A percentile compares a stretch with the other conserved stretches of the same genome.
phyloP scores from a whole-genome alignment of 2,329 filamentous ascomycete species.

The Fusarium floridanum region DNA sequence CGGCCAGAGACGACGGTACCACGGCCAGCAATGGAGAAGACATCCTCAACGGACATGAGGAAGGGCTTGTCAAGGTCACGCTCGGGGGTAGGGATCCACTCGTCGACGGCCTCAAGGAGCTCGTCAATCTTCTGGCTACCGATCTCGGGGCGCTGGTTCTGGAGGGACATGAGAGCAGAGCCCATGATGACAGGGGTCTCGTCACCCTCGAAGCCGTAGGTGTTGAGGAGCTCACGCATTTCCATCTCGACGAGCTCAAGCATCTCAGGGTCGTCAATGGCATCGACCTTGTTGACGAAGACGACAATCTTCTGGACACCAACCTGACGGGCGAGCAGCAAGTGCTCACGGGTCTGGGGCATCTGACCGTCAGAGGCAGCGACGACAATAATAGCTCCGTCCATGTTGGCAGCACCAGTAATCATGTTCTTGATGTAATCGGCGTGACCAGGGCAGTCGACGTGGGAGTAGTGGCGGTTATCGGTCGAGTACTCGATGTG shows the following conservation, averaged over 20 bases:
- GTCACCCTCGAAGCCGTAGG: slow-evolving; percentile 98
- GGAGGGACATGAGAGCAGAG: slow-evolving; percentile 93
- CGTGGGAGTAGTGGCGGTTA: slow-evolving; percentile 96
- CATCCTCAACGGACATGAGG: slow-evolving; percentile 97
- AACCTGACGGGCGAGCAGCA: slow-evolving; percentile 97
- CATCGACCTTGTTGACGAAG: slow-evolving; percentile 99
- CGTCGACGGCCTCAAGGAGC: slow-evolving; percentile 89
- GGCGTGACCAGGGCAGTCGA: slow-evolving; percentile 99
- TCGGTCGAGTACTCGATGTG: slow-evolving; percentile 99
- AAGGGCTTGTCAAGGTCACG: slow-evolving; percentile 98
- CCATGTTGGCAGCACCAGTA: slow-evolving; percentile 99
- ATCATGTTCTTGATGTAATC: slow-evolving; percentile 99
- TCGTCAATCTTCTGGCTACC: slow-evolving; percentile 90
- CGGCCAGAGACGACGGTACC: slow-evolving; percentile 97
- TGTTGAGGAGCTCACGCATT: slow-evolving; percentile 95
- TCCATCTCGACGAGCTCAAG: slow-evolving; percentile 99
- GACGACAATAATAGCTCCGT: slow-evolving; percentile 98
- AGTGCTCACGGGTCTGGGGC: slow-evolving; percentile 98
- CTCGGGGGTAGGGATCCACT: slow-evolving; percentile 95
- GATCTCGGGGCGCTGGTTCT: slow-evolving; percentile 88
- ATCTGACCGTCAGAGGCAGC: slow-evolving; percentile 99
- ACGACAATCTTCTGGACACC: slow-evolving; percentile 98
- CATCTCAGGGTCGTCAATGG: slow-evolving; percentile 98
- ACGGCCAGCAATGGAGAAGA: slow-evolving; percentile 91
- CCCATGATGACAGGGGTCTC: slow-evolving; percentile 98